These are phyloP conservation scores for Rhodotorula sphaerocarpa DNA, from an alignment of 768 basidiomycete species.

Conservation along the genomic window DNA sequence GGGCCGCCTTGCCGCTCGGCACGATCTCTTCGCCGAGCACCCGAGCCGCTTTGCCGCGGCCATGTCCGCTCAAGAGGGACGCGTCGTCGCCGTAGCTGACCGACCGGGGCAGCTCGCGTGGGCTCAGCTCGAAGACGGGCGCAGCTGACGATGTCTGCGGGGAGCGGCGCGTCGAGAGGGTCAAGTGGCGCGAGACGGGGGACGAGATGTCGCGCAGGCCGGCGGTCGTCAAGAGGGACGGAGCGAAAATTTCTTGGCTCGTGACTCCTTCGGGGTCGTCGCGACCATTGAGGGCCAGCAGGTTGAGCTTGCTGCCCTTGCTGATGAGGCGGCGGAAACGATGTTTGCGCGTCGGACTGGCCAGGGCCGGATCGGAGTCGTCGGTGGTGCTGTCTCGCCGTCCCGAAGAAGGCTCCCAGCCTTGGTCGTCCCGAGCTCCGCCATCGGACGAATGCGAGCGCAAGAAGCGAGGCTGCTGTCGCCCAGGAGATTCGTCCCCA, in stretches of 20 bases:
- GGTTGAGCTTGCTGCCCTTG: slow-evolving; percentile 15
- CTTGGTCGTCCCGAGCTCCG: too few species aligned
- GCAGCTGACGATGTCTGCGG: neutral
- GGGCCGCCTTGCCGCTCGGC: slow-evolving; percentile 24
- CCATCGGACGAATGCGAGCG: too few species aligned
- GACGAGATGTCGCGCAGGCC: neutral
- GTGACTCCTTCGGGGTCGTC: too few species aligned
- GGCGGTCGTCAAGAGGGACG: too few species aligned
- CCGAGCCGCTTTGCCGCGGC: slow-evolving; percentile 20
- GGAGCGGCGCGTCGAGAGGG: neutral
- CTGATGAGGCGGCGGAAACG: slow-evolving; percentile 1
- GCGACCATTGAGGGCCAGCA: neutral
- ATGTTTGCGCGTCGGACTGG: neutral
- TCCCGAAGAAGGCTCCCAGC: too few species aligned
- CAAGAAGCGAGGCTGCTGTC: too few species aligned
- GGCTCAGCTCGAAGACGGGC: neutral
- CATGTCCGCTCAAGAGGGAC: neutral
- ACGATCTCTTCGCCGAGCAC: slow-evolving; percentile 25
- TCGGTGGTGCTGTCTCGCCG: too few species aligned
- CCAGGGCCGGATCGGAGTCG: too few species aligned
- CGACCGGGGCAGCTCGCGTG: neutral
- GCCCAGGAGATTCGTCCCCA: too few species aligned
- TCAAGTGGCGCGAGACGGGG: neutral
- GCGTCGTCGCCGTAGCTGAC: neutral
- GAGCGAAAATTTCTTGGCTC: too few species aligned